These are phyloP conservation scores for Nelumbo lutea DNA, from an alignment of 164 flowering plant genomes.

Conservation along the genomic window DNA sequence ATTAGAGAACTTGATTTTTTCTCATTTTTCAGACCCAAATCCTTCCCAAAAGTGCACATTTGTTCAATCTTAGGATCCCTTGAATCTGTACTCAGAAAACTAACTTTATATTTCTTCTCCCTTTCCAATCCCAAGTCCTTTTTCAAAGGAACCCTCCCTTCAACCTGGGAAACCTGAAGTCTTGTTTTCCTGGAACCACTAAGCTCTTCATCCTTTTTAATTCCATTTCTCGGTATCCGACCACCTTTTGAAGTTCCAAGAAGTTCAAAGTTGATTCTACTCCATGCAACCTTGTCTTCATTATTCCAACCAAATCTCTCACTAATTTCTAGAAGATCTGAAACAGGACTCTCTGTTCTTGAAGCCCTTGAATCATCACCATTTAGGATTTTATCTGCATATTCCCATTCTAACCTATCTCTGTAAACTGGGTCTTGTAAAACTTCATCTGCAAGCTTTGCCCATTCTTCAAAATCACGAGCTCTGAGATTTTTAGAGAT, in stretches of 20 bases:
- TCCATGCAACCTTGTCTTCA: conserved; percentile 64
- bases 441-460: conserved; percentile 67
- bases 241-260: conserved; percentile 73
- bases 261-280: conserved; percentile 49
- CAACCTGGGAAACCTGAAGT: too few relatives aligned
- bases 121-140: background rate
- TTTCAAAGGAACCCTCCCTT: background rate
- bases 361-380: conserved; percentile 25
- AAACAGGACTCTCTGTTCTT: conserved; percentile 20
- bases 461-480: conserved; percentile 60
- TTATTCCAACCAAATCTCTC: conserved; percentile 80
- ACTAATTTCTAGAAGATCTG: conserved; percentile 51
- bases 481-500: conserved; percentile 64
- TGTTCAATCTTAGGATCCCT: background rate
- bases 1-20: background rate
- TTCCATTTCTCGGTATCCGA: conserved; percentile 47
- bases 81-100: background rate
- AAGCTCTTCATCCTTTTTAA: conserved; percentile 10
- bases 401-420: conserved; percentile 82
- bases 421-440: conserved; percentile 66
- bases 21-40: background rate
- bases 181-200: too few relatives aligned
- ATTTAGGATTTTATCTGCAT: conserved; percentile 41
- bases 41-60: conserved; percentile 1
- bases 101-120: background rate